phyloP scores from a whole-genome alignment of 371 early-diverging fungal species.

The Phascolomyces articulosus region DNA sequence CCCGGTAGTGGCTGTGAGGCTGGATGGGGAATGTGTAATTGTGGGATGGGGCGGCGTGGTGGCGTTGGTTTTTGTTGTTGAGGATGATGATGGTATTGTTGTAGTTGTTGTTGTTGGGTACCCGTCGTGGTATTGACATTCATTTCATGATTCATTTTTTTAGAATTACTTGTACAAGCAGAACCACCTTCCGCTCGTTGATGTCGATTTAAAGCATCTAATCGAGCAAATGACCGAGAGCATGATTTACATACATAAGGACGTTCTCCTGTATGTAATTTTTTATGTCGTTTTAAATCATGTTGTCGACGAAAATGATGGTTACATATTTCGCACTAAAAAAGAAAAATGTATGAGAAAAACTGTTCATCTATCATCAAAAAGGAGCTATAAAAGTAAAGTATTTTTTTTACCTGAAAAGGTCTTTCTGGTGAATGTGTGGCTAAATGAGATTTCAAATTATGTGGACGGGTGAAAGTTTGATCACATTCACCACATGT shows the following conservation, averaged over 20 bases:
- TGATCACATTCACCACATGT: slow-evolving; percentile 45
- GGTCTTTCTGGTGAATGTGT: slow-evolving; percentile 49
- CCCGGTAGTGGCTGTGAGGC: slow-evolving; percentile 31
- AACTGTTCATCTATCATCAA: too few species aligned
- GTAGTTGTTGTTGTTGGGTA: too few species aligned
- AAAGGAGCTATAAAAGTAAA: too few species aligned
- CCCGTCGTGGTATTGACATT: not conserved
- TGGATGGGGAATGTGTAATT: slow-evolving; percentile 27
- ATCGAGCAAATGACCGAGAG: slow-evolving; percentile 62
- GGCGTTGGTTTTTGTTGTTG: slow-evolving; percentile 2
- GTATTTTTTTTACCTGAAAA: slow-evolving; percentile 41
- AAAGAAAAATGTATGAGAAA: not conserved
- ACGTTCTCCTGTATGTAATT: slow-evolving; percentile 64
- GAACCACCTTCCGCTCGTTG: slow-evolving; percentile 66
- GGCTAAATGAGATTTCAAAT: slow-evolving; percentile 49
- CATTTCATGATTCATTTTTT: not conserved
- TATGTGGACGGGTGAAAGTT: slow-evolving; percentile 48
- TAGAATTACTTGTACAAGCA: slow-evolving; percentile 35
- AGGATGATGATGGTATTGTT: slow-evolving; percentile 6
- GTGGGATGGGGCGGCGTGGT: slow-evolving; percentile 28
- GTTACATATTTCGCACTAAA: slow-evolving; percentile 40
- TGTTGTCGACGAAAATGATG: slow-evolving; percentile 61
- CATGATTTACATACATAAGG: slow-evolving; percentile 63
- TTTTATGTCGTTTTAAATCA: slow-evolving; percentile 66
- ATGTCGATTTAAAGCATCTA: slow-evolving; percentile 76